Percentiles rank a stretch among this genome's conserved stretches.
Conservation (phyloP, 345 rosid genomes). For the Eucalyptus polybractea region DNA sequence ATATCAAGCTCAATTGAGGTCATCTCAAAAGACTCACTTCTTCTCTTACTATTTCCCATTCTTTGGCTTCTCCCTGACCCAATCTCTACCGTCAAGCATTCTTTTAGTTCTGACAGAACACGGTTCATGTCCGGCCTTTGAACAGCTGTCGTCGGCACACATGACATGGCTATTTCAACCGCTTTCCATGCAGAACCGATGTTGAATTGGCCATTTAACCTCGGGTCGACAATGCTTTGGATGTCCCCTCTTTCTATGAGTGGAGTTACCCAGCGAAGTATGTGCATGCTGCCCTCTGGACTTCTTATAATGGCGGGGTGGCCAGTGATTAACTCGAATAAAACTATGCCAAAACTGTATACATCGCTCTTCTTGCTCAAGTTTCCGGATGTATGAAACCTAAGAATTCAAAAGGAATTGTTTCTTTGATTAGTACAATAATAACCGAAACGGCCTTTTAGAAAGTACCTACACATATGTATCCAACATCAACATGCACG, state of each 20-base stretch:
- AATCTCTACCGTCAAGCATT: slow-evolving; percentile 8
- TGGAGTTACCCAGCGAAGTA: slow-evolving; percentile 22
- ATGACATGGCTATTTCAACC: slow-evolving; percentile 24
- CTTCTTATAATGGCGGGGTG: slow-evolving; percentile 15
- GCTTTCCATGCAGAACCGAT: slow-evolving; percentile 25
- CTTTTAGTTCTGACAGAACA: slow-evolving; percentile 22
- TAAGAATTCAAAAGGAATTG: not conserved
- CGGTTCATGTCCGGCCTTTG: slow-evolving; percentile 22
- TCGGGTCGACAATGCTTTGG: slow-evolving; percentile 25
- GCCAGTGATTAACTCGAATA: slow-evolving; percentile 38
- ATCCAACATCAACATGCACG: not conserved
- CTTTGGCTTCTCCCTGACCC: not conserved
- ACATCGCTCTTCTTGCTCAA: slow-evolving; percentile 36
- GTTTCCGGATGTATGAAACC: not conserved
- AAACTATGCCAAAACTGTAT: slow-evolving; percentile 38
- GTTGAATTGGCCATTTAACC: slow-evolving; percentile 11
- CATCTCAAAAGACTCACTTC: no score
- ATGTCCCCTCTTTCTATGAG: slow-evolving; percentile 22
- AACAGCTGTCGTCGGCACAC: slow-evolving; percentile 8
- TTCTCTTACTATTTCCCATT: not conserved
- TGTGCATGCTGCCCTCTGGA: slow-evolving; percentile 7
- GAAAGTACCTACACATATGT: not conserved
- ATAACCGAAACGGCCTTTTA: not conserved
- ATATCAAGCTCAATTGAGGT: no score
- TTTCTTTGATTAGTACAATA: not conserved